These are phyloP conservation scores for Melastoma candidum DNA, from an alignment of 441 rosid genomes.

Conservation along the genomic window DNA sequence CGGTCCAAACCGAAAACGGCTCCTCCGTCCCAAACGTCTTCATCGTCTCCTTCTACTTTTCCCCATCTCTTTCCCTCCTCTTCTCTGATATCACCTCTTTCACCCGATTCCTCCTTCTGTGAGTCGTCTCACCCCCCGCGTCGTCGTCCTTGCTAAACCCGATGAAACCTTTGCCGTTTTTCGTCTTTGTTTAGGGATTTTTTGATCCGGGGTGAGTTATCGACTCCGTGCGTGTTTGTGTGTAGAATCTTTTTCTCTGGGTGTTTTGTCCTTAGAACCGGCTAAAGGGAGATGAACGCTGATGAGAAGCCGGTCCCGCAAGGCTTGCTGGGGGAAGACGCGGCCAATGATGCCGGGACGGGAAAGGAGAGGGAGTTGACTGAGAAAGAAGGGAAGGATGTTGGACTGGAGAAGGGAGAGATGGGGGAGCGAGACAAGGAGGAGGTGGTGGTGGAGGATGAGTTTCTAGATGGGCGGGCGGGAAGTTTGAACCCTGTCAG, in stretches of 20 bases:
- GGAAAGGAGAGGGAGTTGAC: too few relatives aligned
- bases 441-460: slow-evolving; percentile 7
- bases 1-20: too few relatives aligned
- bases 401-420: too few relatives aligned
- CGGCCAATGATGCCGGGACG: slow-evolving; percentile 16
- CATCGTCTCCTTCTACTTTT: too few relatives aligned
- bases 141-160: too few relatives aligned
- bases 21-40: too few relatives aligned
- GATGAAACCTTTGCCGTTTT: too few relatives aligned
- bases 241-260: too few relatives aligned
- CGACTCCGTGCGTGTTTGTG: too few relatives aligned
- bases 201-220: too few relatives aligned
- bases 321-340: slow-evolving; percentile 24
- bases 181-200: too few relatives aligned
- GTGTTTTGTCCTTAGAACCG: slow-evolving; percentile 9
- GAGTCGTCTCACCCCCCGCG: background rate
- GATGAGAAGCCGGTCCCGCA: slow-evolving; percentile 36
- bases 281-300: slow-evolving; percentile 38
- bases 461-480: slow-evolving; percentile 18
- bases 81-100: slow-evolving; percentile 18
- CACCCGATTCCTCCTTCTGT: slow-evolving; percentile 18
- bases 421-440: background rate
- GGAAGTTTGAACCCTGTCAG: slow-evolving; percentile 10
- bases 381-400: too few relatives aligned
- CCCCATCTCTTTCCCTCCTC: slow-evolving; percentile 11